Conservation (phyloP, 345 rosid species). For the Heritiera littoralis region DNA sequence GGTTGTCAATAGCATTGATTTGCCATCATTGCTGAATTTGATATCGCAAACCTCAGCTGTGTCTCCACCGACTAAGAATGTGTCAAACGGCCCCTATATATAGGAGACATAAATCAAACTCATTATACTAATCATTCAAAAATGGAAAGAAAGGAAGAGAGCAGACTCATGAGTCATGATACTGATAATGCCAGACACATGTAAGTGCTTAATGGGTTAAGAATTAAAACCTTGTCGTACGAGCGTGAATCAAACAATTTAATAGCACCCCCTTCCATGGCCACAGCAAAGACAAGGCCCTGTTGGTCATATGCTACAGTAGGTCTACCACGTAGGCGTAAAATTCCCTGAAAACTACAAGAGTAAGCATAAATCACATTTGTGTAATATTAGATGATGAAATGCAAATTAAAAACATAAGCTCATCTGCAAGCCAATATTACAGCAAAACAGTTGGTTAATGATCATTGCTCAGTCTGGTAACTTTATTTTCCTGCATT, state of each 20-base stretch:
- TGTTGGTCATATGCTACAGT: slow-evolving; percentile 98
- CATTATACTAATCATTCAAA: not conserved
- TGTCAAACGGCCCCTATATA: slow-evolving; percentile 88
- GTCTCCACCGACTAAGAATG: slow-evolving; percentile 97
- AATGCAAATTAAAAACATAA: slow-evolving; percentile 3
- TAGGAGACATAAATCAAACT: slow-evolving; percentile 32
- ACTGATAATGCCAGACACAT: not conserved
- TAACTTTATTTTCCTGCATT: not conserved
- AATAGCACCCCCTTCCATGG: slow-evolving; percentile 99
- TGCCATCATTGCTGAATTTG: slow-evolving; percentile 96
- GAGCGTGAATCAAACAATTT: slow-evolving; percentile 94
- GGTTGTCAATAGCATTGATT: slow-evolving; percentile 93
- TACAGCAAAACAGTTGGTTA: not conserved
- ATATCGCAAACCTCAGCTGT: slow-evolving; percentile 94
- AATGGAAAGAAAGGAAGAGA: not conserved
- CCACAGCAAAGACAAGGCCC: slow-evolving; percentile 97
- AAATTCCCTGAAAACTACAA: slow-evolving; percentile 78
- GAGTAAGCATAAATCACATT: slow-evolving; percentile 60
- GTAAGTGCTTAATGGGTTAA: not conserved
- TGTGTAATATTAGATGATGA: slow-evolving; percentile 17
- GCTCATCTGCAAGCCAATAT: not conserved
- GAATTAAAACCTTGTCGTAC: slow-evolving; percentile 73
- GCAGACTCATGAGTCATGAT: not conserved
- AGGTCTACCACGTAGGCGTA: slow-evolving; percentile 89
- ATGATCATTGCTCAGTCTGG: not conserved